A percentile compares a stretch with the other conserved stretches of the same genome.
Conservation (phyloP, 1,284 basidiomycete genomes). For the Stygiomarasmius scandens region DNA sequence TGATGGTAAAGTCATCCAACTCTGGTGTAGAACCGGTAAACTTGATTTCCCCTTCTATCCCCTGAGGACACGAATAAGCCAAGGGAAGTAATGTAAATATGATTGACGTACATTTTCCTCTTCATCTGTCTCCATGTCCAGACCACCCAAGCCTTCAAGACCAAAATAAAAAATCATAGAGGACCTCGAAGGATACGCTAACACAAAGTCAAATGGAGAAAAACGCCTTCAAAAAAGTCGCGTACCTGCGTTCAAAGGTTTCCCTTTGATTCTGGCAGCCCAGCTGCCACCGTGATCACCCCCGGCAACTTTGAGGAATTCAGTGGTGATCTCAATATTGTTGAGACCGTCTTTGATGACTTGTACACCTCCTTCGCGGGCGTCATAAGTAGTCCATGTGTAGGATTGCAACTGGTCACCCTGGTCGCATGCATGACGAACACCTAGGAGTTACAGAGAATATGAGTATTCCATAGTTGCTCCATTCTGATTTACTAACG, state of each 20-base stretch:
- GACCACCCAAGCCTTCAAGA: constrained; percentile 80
- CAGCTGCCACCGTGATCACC: constrained; percentile 86
- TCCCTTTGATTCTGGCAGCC: constrained; percentile 86
- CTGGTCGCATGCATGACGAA: constrained; percentile 91
- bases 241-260: constrained; percentile 70
- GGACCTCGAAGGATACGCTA: constrained; percentile 52
- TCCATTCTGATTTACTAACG: constrained; percentile 45
- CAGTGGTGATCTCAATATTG: constrained; percentile 85
- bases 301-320: constrained; percentile 81
- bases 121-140: constrained; percentile 79
- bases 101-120: constrained; percentile 62
- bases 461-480: not conserved
- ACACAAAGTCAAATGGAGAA: not conserved
- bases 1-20: constrained; percentile 80
- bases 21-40: constrained; percentile 76
- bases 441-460: constrained; percentile 29
- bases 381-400: constrained; percentile 88
- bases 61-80: constrained; percentile 46
- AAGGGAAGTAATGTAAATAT: constrained; percentile 12
- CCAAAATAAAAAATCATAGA: constrained; percentile 87
- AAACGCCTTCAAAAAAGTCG: not conserved
- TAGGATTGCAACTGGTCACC: constrained; percentile 81
- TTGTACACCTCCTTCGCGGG: constrained; percentile 83
- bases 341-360: constrained; percentile 80
- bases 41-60: constrained; percentile 67